These are phyloP conservation scores for Wallacemonas sp. DNA, from an alignment of 208 protist species.

Conservation along the genomic window DNA sequence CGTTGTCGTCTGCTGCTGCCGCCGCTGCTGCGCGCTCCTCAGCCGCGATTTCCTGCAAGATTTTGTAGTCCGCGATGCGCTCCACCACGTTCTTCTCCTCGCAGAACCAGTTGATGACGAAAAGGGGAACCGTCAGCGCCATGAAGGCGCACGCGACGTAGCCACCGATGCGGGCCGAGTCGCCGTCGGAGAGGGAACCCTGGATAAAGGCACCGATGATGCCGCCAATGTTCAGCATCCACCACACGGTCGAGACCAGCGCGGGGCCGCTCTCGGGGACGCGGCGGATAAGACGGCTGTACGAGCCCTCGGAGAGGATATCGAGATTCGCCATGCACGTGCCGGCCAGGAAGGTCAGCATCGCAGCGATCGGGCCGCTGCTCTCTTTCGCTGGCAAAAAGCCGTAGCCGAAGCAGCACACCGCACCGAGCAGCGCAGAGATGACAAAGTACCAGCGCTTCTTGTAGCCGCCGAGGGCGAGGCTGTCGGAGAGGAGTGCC, in stretches of 20 bases:
- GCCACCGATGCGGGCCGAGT: slow-evolving; percentile 13
- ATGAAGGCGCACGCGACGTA: slow-evolving; percentile 25
- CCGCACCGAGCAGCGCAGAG: slow-evolving; percentile 18
- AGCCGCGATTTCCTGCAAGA: slow-evolving; percentile 14
- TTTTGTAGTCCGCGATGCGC: slow-evolving; percentile 19
- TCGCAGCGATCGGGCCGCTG: slow-evolving; percentile 18
- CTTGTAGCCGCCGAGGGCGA: slow-evolving; percentile 31
- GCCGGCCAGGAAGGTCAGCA: slow-evolving; percentile 30
- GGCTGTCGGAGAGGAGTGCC: slow-evolving; percentile 30
- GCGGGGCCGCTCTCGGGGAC: slow-evolving; percentile 20
- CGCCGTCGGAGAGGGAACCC: slow-evolving; percentile 31
- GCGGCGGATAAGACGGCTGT: slow-evolving; percentile 34
- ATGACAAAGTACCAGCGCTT: slow-evolving; percentile 37
- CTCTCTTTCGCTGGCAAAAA: slow-evolving; percentile 21
- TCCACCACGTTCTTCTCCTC: slow-evolving; percentile 33
- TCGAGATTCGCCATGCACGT: slow-evolving; percentile 40
- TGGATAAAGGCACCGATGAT: slow-evolving; percentile 28
- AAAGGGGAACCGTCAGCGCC: slow-evolving; percentile 23
- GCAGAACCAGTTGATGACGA: slow-evolving; percentile 39
- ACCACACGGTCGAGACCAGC: slow-evolving; percentile 48
- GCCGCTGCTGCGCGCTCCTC: slow-evolving; percentile 1
- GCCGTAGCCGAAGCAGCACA: slow-evolving; percentile 18
- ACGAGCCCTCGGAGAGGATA: slow-evolving; percentile 41
- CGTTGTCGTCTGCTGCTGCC: not conserved
- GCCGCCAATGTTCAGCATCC: slow-evolving; percentile 28